A percentile compares a stretch with the other conserved stretches of the same genome.
Conservation (phyloP, 2,329 filamentous ascomycete species). For the Trichoderma pleuroti region DNA sequence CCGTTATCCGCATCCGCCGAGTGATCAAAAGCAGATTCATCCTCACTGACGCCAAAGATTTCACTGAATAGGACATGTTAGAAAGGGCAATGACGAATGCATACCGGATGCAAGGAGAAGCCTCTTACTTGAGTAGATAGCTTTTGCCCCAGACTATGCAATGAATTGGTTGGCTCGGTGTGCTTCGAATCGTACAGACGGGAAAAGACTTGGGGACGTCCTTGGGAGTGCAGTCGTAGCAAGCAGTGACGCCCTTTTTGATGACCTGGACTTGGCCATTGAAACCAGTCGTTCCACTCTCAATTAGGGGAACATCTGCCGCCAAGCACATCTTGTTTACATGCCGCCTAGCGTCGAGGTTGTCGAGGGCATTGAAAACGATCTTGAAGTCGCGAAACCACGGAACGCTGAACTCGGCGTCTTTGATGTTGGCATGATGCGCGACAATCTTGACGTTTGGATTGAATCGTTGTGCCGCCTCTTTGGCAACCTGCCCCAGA, state of each 20-base stretch:
- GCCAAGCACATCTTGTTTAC: conserved; percentile 97
- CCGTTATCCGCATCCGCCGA: conserved; percentile 78
- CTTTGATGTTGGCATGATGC: conserved; percentile 94
- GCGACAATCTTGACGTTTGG: conserved; percentile 81
- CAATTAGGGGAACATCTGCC: conserved; percentile 83
- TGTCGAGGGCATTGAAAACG: conserved; percentile 96
- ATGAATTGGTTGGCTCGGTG: conserved; percentile 92
- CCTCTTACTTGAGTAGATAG: conserved; percentile 71
- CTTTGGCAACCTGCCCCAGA: conserved; percentile 72
- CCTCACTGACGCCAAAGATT: conserved; percentile 88
- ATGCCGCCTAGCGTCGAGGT: conserved; percentile 87
- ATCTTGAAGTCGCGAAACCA: conserved; percentile 83
- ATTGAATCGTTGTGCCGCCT: conserved; percentile 87
- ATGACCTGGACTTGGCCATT: conserved; percentile 98
- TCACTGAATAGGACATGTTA: conserved; percentile 44
- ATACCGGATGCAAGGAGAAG: conserved; percentile 22
- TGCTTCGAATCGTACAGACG: conserved; percentile 95
- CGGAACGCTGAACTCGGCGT: conserved; percentile 74
- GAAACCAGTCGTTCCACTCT: conserved; percentile 96
- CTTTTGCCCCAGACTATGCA: conserved; percentile 99
- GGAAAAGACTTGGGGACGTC: conserved; percentile 89
- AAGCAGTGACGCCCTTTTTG: conserved; percentile 85
- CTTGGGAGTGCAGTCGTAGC: conserved; percentile 92
- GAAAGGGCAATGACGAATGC: background rate
- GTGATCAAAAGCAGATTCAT: conserved; percentile 76